A percentile compares a stretch with the other conserved stretches of the same genome.
phyloP scores from a whole-genome alignment of 495 filamentous ascomycete species.

The Hypoxylon fuscum region DNA sequence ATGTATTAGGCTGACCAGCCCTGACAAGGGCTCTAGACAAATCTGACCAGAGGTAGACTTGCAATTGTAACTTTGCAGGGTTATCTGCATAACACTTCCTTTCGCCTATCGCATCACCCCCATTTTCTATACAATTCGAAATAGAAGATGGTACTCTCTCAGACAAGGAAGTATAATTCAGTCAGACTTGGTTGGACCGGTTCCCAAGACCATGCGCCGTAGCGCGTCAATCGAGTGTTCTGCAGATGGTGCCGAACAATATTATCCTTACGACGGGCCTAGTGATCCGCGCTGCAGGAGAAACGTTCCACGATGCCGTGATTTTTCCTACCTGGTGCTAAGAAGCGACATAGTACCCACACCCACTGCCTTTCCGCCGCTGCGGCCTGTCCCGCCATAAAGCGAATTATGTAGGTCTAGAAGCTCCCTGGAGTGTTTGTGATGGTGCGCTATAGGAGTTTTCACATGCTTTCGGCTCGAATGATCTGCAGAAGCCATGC shows the following conservation, averaged over 20 bases:
- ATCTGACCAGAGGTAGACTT: slow-evolving; percentile 22
- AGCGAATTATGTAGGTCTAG: slow-evolving; percentile 25
- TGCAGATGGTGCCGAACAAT: slow-evolving; percentile 21
- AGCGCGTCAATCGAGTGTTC: slow-evolving; percentile 18
- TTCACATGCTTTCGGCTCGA: slow-evolving; percentile 35
- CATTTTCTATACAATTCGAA: slow-evolving; percentile 12
- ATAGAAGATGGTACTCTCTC: slow-evolving; percentile 6
- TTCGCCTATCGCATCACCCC: slow-evolving; percentile 35
- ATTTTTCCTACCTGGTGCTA: slow-evolving; percentile 23
- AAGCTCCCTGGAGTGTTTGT: slow-evolving; percentile 19
- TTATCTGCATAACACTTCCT: slow-evolving; percentile 40
- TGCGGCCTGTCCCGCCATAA: slow-evolving; percentile 23
- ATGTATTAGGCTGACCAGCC: slow-evolving; percentile 17
- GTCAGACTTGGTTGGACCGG: slow-evolving; percentile 27
- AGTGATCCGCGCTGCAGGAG: slow-evolving; percentile 33
- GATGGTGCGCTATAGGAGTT: slow-evolving; percentile 17
- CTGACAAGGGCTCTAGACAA: slow-evolving; percentile 12
- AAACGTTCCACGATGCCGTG: slow-evolving; percentile 35
- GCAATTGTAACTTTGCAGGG: slow-evolving; percentile 32
- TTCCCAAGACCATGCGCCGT: slow-evolving; percentile 14
- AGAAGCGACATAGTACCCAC: slow-evolving; percentile 17
- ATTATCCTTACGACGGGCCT: slow-evolving; percentile 18
- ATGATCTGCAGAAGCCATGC: slow-evolving; percentile 18
- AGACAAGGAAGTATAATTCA: slow-evolving; percentile 17
- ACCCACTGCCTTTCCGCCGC: neutral